Conservation (phyloP, 495 filamentous ascomycete species). For the Neurospora tetraspora region DNA sequence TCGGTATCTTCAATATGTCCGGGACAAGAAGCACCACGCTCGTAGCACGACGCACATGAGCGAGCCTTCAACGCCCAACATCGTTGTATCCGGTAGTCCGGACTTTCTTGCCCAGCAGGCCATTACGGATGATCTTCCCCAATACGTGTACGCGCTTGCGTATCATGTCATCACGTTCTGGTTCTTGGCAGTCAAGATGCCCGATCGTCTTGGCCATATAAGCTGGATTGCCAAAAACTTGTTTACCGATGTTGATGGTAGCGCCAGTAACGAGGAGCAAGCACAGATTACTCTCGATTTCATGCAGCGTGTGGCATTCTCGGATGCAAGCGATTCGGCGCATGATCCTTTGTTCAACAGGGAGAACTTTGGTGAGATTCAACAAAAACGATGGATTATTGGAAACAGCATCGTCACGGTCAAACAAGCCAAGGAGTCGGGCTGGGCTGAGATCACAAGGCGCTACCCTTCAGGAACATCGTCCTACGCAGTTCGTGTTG, state of each 20-base stretch:
- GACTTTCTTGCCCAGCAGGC: slow-evolving; percentile 22
- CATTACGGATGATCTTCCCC: slow-evolving; percentile 56
- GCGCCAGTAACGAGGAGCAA: slow-evolving; percentile 76
- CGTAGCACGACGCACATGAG: slow-evolving; percentile 23
- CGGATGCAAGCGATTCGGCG: slow-evolving; percentile 63
- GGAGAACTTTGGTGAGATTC: slow-evolving; percentile 54
- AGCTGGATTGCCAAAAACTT: slow-evolving; percentile 88
- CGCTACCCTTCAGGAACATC: slow-evolving; percentile 79
- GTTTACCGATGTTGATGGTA: slow-evolving; percentile 61
- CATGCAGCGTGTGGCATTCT: slow-evolving; percentile 85
- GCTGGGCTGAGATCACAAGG: slow-evolving; percentile 70
- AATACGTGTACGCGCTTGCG: slow-evolving; percentile 86
- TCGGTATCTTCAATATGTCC: slow-evolving; percentile 68
- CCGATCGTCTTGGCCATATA: slow-evolving; percentile 73
- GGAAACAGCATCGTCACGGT: slow-evolving; percentile 82
- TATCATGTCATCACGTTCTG: slow-evolving; percentile 96
- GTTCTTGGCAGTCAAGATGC: slow-evolving; percentile 80
- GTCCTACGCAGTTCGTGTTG: slow-evolving; percentile 62
- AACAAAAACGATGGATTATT: slow-evolving; percentile 73
- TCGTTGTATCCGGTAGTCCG: slow-evolving; percentile 12
- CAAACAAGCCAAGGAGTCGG: slow-evolving; percentile 63
- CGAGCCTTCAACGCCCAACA: slow-evolving; percentile 23
- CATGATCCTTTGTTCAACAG: slow-evolving; percentile 54
- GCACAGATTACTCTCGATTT: slow-evolving; percentile 90
- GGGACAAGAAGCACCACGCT: slow-evolving; percentile 37